phyloP scores from a whole-genome alignment of 2,329 filamentous ascomycete species.

The Beauveria sp. region DNA sequence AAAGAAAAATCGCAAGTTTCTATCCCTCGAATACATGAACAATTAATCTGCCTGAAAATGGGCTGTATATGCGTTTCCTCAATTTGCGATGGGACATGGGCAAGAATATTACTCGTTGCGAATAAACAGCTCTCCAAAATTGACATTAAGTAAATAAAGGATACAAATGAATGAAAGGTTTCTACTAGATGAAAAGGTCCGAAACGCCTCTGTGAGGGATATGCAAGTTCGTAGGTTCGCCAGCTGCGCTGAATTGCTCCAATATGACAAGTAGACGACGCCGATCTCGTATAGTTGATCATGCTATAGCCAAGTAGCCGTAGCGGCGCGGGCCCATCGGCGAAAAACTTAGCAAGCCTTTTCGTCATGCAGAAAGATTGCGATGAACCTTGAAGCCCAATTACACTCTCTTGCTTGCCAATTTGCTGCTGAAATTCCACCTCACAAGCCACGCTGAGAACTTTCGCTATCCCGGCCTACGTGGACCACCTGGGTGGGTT shows the following conservation, averaged over 20 bases:
- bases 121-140: not conserved
- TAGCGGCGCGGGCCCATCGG: not conserved
- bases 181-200: not conserved
- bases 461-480: no score
- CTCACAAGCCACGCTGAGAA: no score
- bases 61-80: no score
- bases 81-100: no score
- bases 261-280: not conserved
- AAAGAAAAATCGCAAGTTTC: no score
- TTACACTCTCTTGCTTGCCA: no score
- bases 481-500: not conserved
- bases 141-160: not conserved
- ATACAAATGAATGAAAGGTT: no score
- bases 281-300: not conserved
- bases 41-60: no score
- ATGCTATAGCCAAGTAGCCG: not conserved
- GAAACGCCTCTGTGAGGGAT: not conserved
- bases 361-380: no score
- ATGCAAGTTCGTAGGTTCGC: not conserved
- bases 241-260: not conserved
- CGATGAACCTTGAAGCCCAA: no score
- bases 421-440: no score
- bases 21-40: no score
- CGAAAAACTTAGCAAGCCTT: not conserved
- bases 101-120: not conserved